Evolutionary conservation across 495 filamentous ascomycete species (phyloP), one percentile per base, ranked within the genome.

Genomic region (Daldinia concentrica): DNA sequence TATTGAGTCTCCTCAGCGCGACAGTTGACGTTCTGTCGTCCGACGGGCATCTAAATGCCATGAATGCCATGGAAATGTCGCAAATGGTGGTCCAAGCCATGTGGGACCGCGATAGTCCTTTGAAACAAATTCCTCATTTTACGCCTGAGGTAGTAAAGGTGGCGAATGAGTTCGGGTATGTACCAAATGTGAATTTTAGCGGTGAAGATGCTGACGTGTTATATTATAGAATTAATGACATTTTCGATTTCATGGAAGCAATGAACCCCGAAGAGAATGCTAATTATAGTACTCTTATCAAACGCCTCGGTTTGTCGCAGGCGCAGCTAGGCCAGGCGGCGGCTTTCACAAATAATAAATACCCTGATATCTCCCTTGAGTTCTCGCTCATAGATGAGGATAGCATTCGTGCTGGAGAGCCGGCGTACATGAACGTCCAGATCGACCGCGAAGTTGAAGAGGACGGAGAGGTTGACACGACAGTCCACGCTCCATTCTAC

Each of bases 61-160:
- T 97, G 90, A 93, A 90, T 73, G 95, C 96, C 27, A 99, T 99
- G 95, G 95, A 99, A 80, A 92, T 99, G 90, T 97, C 93, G 24
- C 95, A 99, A 80, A 99, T 99, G 95, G 92, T 95, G 62, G 94
- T 99, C 19, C 95, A 99, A 80, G 94, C 92, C 30, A 97, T 98
- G 92, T 99, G 95, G 95, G 94, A 98, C 82, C 91, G 93, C 24
- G 95, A 99, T 79, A 95, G 92, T 69, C 93, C 96, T 51, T 86
- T 99, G 58, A 97, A 97, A 83, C 95, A 99, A 82, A 97, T 99
- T 72, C 95, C 95, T 66, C 91, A 97, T 80, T 99, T 99, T 79
- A 87, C 90, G 5, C 87, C 91, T 27, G 90, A 95, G 62, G 89
- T 90, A 55, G 89, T 98, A 70, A 91, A 95, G 80, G 90, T 87